Percentiles rank a stretch among this genome's conserved stretches.
Conservation (phyloP, 1,284 basidiomycete species). For the Trichosporon sp. region DNA sequence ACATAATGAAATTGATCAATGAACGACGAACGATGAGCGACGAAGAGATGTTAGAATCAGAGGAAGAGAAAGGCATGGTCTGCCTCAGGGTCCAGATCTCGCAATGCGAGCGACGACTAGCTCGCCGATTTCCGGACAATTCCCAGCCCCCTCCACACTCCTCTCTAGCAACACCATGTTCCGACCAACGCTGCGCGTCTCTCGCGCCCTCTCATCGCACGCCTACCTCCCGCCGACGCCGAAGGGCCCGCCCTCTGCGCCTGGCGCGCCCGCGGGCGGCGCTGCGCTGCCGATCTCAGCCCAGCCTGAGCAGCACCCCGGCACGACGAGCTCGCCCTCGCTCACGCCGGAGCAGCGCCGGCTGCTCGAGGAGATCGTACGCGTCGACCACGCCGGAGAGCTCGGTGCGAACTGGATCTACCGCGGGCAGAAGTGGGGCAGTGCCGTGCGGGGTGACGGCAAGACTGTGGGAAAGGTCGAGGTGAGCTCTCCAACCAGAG, state of each 20-base stretch:
- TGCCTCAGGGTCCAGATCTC: background rate
- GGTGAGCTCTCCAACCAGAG: conserved; percentile 51
- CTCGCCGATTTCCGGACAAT: conserved; percentile 2
- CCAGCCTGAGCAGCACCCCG: conserved; percentile 21
- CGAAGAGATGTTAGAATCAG: background rate
- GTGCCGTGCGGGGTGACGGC: conserved; percentile 63
- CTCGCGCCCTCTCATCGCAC: conserved; percentile 17
- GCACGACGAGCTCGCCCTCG: conserved; percentile 33
- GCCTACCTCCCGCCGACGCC: conserved; percentile 17
- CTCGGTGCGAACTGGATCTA: conserved; percentile 92
- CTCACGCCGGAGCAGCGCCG: conserved; percentile 37
- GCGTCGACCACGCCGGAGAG: conserved; percentile 90
- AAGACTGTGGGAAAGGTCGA: conserved; percentile 67
- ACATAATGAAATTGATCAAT: background rate
- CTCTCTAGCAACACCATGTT: background rate
- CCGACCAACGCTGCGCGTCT: conserved; percentile 5
- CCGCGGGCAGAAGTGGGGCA: conserved; percentile 64
- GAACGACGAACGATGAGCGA: background rate
- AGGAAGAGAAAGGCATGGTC: background rate
- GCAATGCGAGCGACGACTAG: background rate
- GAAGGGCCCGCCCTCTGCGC: conserved; percentile 7
- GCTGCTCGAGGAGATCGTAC: conserved; percentile 53
- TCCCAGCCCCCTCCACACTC: background rate
- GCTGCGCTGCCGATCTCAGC: conserved; percentile 3
- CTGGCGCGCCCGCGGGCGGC: background rate